Evolutionary conservation across 345 rosid genomes (phyloP).

Genomic region (Viola odorata): DNA sequence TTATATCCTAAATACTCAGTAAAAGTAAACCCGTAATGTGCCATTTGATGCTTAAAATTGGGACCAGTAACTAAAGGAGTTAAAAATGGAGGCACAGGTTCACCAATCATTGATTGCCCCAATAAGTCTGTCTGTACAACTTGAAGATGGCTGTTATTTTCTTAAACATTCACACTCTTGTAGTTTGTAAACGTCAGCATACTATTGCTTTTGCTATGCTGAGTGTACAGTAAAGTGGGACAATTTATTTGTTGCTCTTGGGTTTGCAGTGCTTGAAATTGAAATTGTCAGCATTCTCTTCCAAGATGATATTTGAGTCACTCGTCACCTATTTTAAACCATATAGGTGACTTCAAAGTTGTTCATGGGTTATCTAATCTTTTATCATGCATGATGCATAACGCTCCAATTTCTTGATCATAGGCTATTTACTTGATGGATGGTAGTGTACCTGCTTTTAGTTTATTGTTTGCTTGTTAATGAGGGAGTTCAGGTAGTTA

Average conservation of each 20-base stretch:
- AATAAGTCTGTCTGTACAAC: no score
- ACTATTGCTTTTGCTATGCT: no score
- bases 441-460: background rate
- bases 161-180: no score
- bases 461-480: background rate
- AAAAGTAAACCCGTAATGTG: no score
- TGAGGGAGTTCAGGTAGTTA: background rate
- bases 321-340: background rate
- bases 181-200: no score
- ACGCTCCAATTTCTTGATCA: background rate
- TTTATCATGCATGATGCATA: background rate
- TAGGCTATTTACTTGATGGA: background rate
- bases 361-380: background rate
- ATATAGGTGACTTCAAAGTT: background rate
- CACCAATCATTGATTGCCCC: no score
- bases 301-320: background rate
- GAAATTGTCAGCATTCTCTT: background rate
- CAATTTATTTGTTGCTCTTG: background rate
- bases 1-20: no score
- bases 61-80: no score
- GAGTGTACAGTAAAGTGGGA: no score
- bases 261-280: background rate
- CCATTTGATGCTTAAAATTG: no score
- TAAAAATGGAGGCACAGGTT: no score
- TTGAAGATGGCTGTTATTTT: no score